Evolutionary conservation across 2,329 filamentous ascomycete genomes (phyloP).

Genomic region (Ciborinia camelliae): DNA sequence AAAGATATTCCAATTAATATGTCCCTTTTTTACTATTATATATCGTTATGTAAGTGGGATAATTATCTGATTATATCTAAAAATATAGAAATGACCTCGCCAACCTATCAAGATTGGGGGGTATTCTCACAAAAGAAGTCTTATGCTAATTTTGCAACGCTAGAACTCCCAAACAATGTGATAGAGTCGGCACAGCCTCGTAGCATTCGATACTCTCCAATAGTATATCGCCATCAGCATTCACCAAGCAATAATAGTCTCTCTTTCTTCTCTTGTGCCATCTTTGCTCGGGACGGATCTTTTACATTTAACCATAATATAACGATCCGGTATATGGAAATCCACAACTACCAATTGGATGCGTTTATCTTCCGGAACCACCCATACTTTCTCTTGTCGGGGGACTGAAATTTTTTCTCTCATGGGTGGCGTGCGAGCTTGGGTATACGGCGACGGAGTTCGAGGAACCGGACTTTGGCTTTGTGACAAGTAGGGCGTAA

Average conservation of each 20-base stretch:
- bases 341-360: conserved; percentile 30
- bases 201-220: not conserved
- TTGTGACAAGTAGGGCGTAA: conserved; percentile 6
- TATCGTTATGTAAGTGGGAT: too few relatives aligned
- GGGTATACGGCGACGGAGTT: conserved; percentile 5
- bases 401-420: not conserved
- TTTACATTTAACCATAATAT: conserved; percentile 32
- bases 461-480: not conserved
- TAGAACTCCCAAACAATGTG: not conserved
- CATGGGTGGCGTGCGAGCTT: not conserved
- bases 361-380: conserved; percentile 31
- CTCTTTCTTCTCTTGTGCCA: conserved; percentile 30
- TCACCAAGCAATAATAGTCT: conserved; percentile 35
- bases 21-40: too few relatives aligned
- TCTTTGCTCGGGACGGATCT: conserved; percentile 24
- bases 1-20: too few relatives aligned
- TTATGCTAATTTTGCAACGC: not conserved
- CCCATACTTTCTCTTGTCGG: conserved; percentile 18
- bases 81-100: not conserved
- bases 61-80: not conserved
- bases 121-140: not conserved
- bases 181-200: not conserved
- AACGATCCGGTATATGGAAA: conserved; percentile 32
- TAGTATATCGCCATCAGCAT: not conserved
- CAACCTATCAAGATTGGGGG: too few relatives aligned